Base-by-base conservation (phyloP, 2,329 filamentous ascomycete genomes). In the Fusarium sp. region DNA sequence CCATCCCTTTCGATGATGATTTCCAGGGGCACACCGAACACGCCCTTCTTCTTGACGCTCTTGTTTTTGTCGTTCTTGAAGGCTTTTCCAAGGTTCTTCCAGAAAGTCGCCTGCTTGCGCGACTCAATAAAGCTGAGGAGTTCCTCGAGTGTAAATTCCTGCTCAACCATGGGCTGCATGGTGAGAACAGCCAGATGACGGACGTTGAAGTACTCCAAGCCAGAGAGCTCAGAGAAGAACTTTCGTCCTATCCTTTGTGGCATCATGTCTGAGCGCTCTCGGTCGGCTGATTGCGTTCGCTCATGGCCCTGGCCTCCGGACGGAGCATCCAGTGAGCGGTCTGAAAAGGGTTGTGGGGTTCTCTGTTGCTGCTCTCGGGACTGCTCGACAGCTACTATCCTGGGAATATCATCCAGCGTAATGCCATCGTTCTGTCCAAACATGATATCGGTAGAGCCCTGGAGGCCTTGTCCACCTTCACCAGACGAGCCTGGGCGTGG, bases 81-180 rank as follows among this genome's bases (percentile, higher is more conserved):
- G 2, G 94, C 95, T 76, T 97, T 97, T 65, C 94, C 95, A 67
- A 99, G 94, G 73, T 97, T 97, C 78, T 95, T 96, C 96, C 96
- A 99, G 80, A 99, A 97, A 0, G 93, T 98, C 23, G 93, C 89
- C 65, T 86, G 84, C 70, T 97, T 96, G 74, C 93, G 90, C 4
- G 93, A 93, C 78, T 99, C 96, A 65, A 99, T 98, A 48, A 99
- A 88, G 63, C 92, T 89, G 15, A 98, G 86, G 3, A 99, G 84
- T 75, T 99, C 96, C 69, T 98, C 96, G 59, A 98, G 86, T n/a
- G 91, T 92, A 78, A 98, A 98, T 71, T 97, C 89, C 5, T 89
- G 89, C 72, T 97, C 94, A 7, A 99, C 85, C 77, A 98, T 85
- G 8, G 96, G 94, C 69, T 97, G 93, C 89, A 99, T 97, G 1